Evolutionary conservation across 2,329 filamentous ascomycete species (phyloP).

Genomic region (Cercospora janseana): DNA sequence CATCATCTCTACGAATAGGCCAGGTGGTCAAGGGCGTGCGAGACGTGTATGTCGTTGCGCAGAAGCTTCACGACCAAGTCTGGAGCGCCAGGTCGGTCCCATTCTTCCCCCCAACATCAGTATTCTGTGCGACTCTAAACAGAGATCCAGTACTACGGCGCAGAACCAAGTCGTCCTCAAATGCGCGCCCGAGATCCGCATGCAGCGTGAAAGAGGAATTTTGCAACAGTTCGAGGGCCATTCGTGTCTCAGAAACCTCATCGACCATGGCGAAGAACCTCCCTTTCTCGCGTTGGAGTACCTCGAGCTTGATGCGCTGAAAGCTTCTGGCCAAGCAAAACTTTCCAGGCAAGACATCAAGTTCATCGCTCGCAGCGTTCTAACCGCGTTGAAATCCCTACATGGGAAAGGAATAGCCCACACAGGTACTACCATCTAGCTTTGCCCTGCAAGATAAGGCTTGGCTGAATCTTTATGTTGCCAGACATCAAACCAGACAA

Average conservation of each 20-base stretch:
- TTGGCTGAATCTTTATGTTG: slow-evolving; percentile 7
- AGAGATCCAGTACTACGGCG: slow-evolving; percentile 8
- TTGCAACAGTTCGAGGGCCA: slow-evolving; percentile 17
- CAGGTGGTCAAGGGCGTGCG: slow-evolving; percentile 16
- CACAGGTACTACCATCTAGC: slow-evolving; percentile 18
- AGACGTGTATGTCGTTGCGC: slow-evolving; percentile 16
- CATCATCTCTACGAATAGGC: slow-evolving; percentile 17
- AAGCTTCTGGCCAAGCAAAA: slow-evolving; percentile 9
- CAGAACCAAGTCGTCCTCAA: slow-evolving; percentile 17
- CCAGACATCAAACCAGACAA: slow-evolving; percentile 42
- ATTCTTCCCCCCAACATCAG: not conserved
- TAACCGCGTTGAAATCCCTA: slow-evolving; percentile 32
- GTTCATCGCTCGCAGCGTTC: slow-evolving; percentile 24
- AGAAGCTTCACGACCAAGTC: slow-evolving; percentile 18
- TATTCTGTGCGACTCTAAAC: slow-evolving; percentile 10
- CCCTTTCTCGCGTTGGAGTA: slow-evolving; percentile 15
- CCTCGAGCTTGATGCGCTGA: slow-evolving; percentile 16
- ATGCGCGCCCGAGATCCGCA: slow-evolving; percentile 11
- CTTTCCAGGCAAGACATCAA: slow-evolving; percentile 22
- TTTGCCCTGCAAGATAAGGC: slow-evolving; percentile 18
- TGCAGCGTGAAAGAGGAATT: slow-evolving; percentile 13
- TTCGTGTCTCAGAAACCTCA: slow-evolving; percentile 13
- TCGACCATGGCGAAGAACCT: slow-evolving; percentile 15
- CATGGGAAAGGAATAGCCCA: slow-evolving; percentile 35
- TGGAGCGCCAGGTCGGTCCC: slow-evolving; percentile 17